Evolutionary conservation across 1,284 basidiomycete genomes (phyloP).

Genomic region (Boletus mariae): DNA sequence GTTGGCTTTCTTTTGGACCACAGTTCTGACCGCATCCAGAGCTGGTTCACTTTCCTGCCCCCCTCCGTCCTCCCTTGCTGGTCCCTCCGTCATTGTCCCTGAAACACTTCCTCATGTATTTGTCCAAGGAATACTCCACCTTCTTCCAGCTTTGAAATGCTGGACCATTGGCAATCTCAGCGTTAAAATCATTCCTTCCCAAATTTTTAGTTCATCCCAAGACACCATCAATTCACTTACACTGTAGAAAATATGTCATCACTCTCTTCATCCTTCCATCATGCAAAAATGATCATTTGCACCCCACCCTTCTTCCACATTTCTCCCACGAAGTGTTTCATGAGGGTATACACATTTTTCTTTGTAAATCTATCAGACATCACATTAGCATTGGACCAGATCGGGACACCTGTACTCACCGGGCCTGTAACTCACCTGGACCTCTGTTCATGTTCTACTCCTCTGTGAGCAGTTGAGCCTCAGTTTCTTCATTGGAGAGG

Average conservation of each 20-base stretch:
- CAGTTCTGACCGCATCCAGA: too few species aligned
- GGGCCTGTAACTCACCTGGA: too few species aligned
- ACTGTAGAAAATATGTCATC: not conserved
- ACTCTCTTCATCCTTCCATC: not conserved
- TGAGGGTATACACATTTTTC: not conserved
- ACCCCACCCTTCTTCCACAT: not conserved
- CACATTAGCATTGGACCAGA: too few species aligned
- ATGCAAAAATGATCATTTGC: not conserved
- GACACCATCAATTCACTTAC: not conserved
- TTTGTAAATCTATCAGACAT: not conserved
- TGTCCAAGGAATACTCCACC: not conserved
- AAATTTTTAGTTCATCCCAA: not conserved
- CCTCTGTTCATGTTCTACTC: too few species aligned
- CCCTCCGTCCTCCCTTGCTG: too few species aligned
- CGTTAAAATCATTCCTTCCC: not conserved
- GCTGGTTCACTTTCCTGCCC: too few species aligned
- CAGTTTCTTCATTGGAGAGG: too few species aligned
- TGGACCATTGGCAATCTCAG: not conserved
- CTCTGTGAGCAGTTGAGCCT: too few species aligned
- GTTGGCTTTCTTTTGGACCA: too few species aligned
- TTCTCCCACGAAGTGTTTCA: not conserved
- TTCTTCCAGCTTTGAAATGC: not conserved
- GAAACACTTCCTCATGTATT: not conserved
- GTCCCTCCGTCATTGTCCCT: too few species aligned
- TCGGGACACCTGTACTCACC: too few species aligned